A percentile compares a stretch with the other conserved stretches of the same genome.
phyloP scores from a whole-genome alignment of 1,139 yeast species.

The Pneumocystis canis region DNA sequence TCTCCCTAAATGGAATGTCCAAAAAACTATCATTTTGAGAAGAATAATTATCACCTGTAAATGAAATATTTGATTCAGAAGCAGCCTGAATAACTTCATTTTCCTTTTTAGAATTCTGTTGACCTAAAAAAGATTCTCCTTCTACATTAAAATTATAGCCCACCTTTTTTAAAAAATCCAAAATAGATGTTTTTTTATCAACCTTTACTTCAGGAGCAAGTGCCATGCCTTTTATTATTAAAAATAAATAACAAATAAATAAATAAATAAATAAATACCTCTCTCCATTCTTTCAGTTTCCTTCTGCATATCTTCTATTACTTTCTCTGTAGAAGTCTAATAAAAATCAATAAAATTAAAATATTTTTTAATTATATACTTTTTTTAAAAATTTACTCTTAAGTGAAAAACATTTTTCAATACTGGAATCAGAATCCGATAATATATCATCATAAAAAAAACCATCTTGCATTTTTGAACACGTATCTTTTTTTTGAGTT shows the following conservation, averaged over 20 bases:
- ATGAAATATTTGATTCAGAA: not conserved
- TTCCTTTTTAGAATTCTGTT: slow-evolving; percentile 5
- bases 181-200: slow-evolving; percentile 18
- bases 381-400: not conserved
- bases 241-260: not conserved
- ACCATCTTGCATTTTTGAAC: not conserved
- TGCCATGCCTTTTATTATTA: slow-evolving; percentile 14
- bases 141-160: not conserved
- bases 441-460: not conserved
- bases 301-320: slow-evolving; percentile 21
- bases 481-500: not conserved
- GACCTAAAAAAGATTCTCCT: not conserved
- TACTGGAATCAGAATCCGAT: not conserved
- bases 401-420: not conserved
- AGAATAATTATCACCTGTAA: not conserved
- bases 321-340: slow-evolving; percentile 18
- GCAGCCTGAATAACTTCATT: slow-evolving; percentile 5
- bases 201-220: slow-evolving; percentile 20
- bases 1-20: slow-evolving; percentile 2
- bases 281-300: slow-evolving; percentile 23
- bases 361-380: not conserved
- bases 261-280: slow-evolving; percentile 9
- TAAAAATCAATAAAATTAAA: not conserved
- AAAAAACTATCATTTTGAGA: slow-evolving; percentile 1
- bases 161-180: slow-evolving; percentile 15